phyloP scores from a whole-genome alignment of 768 basidiomycete genomes.

The Termitomyces sp. region DNA sequence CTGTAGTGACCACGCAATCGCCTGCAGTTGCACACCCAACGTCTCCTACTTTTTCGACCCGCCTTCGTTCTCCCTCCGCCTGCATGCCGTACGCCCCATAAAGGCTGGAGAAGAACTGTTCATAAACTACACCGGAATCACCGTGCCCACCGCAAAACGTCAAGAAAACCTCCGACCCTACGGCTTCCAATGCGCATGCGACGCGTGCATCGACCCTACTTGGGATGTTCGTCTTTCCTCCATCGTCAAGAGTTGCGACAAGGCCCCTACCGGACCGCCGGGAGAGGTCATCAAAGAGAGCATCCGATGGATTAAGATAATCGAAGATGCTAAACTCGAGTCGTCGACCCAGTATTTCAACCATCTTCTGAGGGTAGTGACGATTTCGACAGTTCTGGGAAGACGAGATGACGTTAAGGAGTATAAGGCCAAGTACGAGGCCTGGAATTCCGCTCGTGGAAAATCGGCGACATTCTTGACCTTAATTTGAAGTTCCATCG shows the following conservation, averaged over 20 bases:
- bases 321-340: not conserved
- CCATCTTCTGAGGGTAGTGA: not conserved
- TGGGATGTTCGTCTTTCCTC: not conserved
- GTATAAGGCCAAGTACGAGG: not conserved
- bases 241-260: not conserved
- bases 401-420: not conserved
- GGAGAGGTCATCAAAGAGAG: not conserved
- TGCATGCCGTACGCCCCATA: not conserved
- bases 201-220: not conserved
- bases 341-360: not conserved
- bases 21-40: not conserved
- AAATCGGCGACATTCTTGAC: no score
- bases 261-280: not conserved
- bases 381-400: not conserved
- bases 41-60: not conserved
- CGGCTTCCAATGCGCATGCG: slow-evolving; percentile 2
- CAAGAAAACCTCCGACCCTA: not conserved
- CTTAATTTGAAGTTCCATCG: no score
- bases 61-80: not conserved
- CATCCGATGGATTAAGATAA: not conserved
- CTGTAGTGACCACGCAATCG: no score
- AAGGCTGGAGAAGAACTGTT: slow-evolving; percentile 2
- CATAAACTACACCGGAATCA: not conserved
- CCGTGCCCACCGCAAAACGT: not conserved
- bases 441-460: not conserved